Evolutionary conservation across 805 yeast genomes (phyloP).

Genomic region (Ogataea pini): DNA sequence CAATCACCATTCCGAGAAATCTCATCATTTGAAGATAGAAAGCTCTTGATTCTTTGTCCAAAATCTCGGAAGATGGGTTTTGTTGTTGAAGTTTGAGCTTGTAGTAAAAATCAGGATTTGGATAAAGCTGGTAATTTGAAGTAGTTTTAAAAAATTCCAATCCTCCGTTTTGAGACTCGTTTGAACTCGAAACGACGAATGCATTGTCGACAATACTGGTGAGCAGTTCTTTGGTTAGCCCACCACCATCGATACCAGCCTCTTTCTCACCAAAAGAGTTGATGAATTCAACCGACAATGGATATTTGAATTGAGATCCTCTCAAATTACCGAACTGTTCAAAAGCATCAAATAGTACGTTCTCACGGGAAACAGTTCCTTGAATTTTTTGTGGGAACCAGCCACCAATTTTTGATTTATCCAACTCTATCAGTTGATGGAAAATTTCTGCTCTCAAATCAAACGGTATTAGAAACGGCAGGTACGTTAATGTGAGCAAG

Average conservation of each 20-base stretch:
- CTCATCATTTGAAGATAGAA: conserved; percentile 38
- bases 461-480: conserved; percentile 83
- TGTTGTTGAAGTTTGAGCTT: conserved; percentile 29
- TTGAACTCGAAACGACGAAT: conserved; percentile 45
- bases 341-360: conserved; percentile 75
- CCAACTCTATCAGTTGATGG: conserved; percentile 59
- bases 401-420: conserved; percentile 37
- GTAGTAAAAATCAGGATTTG: conserved; percentile 54
- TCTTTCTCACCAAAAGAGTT: conserved; percentile 73
- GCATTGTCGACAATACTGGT: conserved; percentile 72
- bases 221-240: conserved; percentile 86
- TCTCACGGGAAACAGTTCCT: conserved; percentile 68
- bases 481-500: conserved; percentile 54
- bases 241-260: conserved; percentile 97
- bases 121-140: conserved; percentile 64
- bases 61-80: conserved; percentile 29
- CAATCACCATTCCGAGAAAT: conserved; percentile 81
- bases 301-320: conserved; percentile 59
- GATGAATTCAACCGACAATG: conserved; percentile 62
- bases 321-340: conserved; percentile 48
- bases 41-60: conserved; percentile 25
- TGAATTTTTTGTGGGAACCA: conserved; percentile 29
- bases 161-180: conserved; percentile 25
- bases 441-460: conserved; percentile 71
- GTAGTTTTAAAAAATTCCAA: conserved; percentile 44